phyloP scores from a whole-genome alignment of 2,329 filamentous ascomycete genomes.

The Tricladium varicosporioides region DNA sequence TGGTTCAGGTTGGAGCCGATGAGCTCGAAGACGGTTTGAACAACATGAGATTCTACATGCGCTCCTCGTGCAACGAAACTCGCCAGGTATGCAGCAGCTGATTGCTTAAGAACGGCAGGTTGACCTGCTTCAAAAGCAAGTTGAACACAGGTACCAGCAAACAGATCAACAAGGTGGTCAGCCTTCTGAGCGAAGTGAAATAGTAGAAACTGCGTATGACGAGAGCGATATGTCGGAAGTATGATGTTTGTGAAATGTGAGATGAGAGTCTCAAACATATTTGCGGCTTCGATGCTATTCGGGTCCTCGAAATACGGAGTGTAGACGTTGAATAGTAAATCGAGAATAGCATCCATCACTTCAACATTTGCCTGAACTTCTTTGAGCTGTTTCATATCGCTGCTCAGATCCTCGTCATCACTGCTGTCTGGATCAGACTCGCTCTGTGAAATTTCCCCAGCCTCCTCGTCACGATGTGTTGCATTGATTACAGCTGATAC shows the following conservation, averaged over 20 bases:
- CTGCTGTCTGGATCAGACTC: conserved; percentile 55
- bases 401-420: conserved; percentile 66
- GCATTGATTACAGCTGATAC: conserved; percentile 50
- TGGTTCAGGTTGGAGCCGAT: conserved; percentile 75
- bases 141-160: conserved; percentile 74
- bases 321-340: conserved; percentile 84
- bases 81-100: conserved; percentile 86
- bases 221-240: conserved; percentile 84
- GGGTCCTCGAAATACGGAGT: conserved; percentile 68
- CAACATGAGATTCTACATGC: conserved; percentile 70
- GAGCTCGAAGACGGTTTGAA: conserved; percentile 79
- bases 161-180: conserved; percentile 74
- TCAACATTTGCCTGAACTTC: conserved; percentile 77
- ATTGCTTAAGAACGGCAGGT: conserved; percentile 73
- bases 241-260: conserved; percentile 86
- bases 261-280: conserved; percentile 75
- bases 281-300: conserved; percentile 65
- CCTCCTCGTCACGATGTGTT: conserved; percentile 48
- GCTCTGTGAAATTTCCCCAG: conserved; percentile 30
- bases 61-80: conserved; percentile 92
- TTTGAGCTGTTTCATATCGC: conserved; percentile 62
- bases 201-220: conserved; percentile 91
- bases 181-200: conserved; percentile 93
- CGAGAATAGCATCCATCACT: conserved; percentile 89
- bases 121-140: conserved; percentile 63